Conservation (phyloP, 345 rosid species). For the Eucalyptus curtisii region DNA sequence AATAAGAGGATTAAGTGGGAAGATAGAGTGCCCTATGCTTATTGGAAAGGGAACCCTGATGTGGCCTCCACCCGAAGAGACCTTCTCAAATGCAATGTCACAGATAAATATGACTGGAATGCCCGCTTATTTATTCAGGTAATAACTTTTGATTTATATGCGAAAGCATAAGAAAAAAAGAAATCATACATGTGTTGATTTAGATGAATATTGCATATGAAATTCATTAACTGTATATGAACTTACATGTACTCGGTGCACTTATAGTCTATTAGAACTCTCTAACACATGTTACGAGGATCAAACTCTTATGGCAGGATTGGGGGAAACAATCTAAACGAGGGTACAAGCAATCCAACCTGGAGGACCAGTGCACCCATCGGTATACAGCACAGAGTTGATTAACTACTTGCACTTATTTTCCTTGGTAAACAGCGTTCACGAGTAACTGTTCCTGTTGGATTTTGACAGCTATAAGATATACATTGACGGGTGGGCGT, state of each 20-base stretch:
- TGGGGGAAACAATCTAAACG: conserved; percentile 26
- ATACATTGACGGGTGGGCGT: conserved; percentile 59
- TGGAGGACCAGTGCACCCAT: conserved; percentile 49
- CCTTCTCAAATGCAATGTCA: conserved; percentile 18
- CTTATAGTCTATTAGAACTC: neutral
- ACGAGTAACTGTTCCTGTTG: neutral
- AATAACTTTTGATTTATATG: neutral
- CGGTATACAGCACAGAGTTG: conserved; percentile 11
- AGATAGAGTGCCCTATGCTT: conserved; percentile 46
- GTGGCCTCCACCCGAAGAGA: conserved; percentile 11
- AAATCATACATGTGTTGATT: neutral
- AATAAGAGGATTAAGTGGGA: conserved; percentile 14
- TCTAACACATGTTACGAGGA: neutral
- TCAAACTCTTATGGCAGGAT: conserved; percentile 10
- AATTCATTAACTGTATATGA: neutral
- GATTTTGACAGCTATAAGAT: conserved; percentile 47
- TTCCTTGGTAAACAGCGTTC: neutral
- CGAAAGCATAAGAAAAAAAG: neutral
- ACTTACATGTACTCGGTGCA: neutral
- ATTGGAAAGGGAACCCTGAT: conserved; percentile 50
- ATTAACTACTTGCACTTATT: neutral
- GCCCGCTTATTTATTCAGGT: conserved; percentile 15
- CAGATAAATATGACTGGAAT: conserved; percentile 10
- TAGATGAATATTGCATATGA: neutral
- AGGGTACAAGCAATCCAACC: conserved; percentile 36